Percentiles rank a stretch among this genome's conserved stretches.
These are phyloP conservation scores for Acanthamoeba lugdunensis DNA, from an alignment of 208 protist species.

Conservation along the genomic window DNA sequence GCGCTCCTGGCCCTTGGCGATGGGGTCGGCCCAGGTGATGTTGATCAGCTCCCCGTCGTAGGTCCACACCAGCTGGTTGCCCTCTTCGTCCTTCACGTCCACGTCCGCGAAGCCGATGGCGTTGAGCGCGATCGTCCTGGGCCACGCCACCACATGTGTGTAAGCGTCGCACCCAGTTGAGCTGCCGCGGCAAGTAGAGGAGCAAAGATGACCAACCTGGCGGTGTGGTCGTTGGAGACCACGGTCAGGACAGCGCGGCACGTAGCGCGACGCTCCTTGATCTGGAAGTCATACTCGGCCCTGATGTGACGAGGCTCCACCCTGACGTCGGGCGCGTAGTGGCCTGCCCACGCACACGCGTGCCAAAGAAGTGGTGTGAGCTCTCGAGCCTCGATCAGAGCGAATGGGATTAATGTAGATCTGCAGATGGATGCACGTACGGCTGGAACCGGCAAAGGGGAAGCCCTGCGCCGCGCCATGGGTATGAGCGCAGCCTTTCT, in stretches of 20 bases:
- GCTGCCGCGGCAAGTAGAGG: not conserved
- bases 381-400: not conserved
- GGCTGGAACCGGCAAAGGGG: slow-evolving; percentile 18
- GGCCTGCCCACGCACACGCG: not conserved
- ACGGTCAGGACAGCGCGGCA: not conserved
- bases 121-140: slow-evolving; percentile 42
- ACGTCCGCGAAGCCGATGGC: slow-evolving; percentile 39
- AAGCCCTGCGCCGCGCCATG: slow-evolving; percentile 6
- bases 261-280: not conserved
- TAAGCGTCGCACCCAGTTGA: no score
- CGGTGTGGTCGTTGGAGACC: slow-evolving; percentile 17
- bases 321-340: slow-evolving; percentile 49
- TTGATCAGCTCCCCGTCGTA: slow-evolving; percentile 57
- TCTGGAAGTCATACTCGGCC: slow-evolving; percentile 6
- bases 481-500: not conserved
- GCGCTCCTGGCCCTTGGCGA: slow-evolving; percentile 25
- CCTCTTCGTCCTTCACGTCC: slow-evolving; percentile 27
- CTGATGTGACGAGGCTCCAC: slow-evolving; percentile 50
- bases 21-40: slow-evolving; percentile 23
- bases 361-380: not conserved
- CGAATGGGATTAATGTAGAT: not conserved
- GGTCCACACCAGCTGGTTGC: slow-evolving; percentile 6
- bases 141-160: not conserved
- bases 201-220: not conserved
- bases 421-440: not conserved